Conservation (phyloP, 805 yeast genomes). For the Starmerella khaoyaiensis region DNA sequence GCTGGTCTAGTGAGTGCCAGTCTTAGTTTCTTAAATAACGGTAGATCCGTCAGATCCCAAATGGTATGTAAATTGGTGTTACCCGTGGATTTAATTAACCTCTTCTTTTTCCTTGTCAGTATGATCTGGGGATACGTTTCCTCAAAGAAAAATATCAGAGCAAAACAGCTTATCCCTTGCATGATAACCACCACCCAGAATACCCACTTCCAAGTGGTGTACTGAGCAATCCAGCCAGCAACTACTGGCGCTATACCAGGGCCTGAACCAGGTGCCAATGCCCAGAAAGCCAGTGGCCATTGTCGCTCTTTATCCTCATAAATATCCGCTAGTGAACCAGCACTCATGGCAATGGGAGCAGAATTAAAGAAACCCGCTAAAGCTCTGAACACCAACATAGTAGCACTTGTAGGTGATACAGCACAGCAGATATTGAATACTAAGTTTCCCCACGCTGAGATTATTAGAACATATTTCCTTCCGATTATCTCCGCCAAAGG, state of each 20-base stretch:
- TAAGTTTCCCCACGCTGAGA: constrained; percentile 37
- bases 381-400: constrained; percentile 46
- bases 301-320: constrained; percentile 41
- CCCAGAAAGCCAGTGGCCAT: constrained; percentile 43
- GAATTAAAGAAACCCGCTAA: constrained; percentile 57
- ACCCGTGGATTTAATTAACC: constrained; percentile 41
- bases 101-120: constrained; percentile 35
- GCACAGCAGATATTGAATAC: constrained; percentile 42
- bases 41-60: constrained; percentile 33
- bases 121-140: constrained; percentile 52
- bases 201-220: constrained; percentile 49
- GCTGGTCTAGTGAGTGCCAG: constrained; percentile 49
- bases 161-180: constrained; percentile 37
- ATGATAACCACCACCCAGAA: constrained; percentile 45
- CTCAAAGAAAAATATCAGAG: constrained; percentile 35
- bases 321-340: constrained; percentile 54
- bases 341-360: constrained; percentile 56
- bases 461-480: constrained; percentile 41
- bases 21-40: constrained; percentile 18
- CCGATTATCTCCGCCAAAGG: constrained; percentile 61
- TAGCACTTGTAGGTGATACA: constrained; percentile 42
- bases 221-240: constrained; percentile 43
- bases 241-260: constrained; percentile 39
- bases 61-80: constrained; percentile 45
- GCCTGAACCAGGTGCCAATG: constrained; percentile 49